Evolutionary conservation across 257 asterid genomes (phyloP).

Genomic region (Solanum tarapatanum): DNA sequence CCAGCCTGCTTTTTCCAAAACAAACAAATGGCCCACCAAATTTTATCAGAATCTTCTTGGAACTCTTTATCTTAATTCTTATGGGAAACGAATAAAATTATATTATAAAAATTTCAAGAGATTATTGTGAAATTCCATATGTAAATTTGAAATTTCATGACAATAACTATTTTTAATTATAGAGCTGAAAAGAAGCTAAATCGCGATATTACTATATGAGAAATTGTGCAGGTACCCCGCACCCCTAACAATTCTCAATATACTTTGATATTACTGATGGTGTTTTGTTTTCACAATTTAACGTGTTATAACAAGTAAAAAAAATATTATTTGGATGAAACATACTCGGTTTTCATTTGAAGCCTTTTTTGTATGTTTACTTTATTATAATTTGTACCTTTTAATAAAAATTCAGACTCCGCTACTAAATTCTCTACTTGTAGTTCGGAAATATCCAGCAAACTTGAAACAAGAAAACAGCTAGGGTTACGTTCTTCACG

Average conservation of each 20-base stretch:
- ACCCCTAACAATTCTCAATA: background rate
- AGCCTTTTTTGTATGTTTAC: background rate
- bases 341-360: background rate
- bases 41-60: background rate
- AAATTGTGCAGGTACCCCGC: no score
- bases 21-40: background rate
- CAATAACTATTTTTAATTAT: background rate
- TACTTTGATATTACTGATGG: no score
- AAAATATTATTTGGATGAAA: background rate
- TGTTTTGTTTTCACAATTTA: background rate
- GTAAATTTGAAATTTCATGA: background rate
- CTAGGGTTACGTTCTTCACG: background rate
- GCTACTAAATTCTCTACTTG: background rate
- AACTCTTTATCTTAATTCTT: background rate
- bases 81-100: background rate
- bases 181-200: background rate
- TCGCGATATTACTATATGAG: no score
- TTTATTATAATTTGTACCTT: background rate
- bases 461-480: background rate
- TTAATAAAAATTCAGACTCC: rapidly evolving
- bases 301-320: background rate
- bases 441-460: background rate
- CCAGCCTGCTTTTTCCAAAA: background rate
- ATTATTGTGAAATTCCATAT: background rate
- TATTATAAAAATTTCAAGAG: background rate